phyloP scores from a whole-genome alignment of 2,329 filamentous ascomycete genomes.

The Colletotrichum somersetense region DNA sequence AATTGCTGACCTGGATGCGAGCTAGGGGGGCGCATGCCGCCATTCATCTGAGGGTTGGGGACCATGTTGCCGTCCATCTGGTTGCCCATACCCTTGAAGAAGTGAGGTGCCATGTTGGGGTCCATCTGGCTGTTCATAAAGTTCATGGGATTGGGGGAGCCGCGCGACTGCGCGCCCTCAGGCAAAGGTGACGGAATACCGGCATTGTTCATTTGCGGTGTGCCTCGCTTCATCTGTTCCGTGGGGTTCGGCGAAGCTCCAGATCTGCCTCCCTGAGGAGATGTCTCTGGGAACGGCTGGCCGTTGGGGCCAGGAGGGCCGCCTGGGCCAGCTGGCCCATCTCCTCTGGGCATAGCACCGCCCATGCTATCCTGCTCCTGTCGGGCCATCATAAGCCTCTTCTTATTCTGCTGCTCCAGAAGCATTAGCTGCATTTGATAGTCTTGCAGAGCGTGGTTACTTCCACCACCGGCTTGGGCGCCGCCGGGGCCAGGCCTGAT shows the following conservation, averaged over 20 bases:
- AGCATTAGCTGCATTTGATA: slow-evolving; percentile 93
- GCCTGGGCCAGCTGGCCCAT: slow-evolving; percentile 64
- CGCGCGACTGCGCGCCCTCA: slow-evolving; percentile 75
- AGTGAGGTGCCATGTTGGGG: slow-evolving; percentile 70
- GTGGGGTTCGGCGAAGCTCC: slow-evolving; percentile 82
- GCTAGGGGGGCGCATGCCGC: slow-evolving; percentile 76
- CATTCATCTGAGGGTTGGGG: slow-evolving; percentile 69
- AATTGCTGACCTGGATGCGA: slow-evolving; percentile 73
- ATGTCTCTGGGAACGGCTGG: slow-evolving; percentile 76
- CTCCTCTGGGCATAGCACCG: slow-evolving; percentile 61
- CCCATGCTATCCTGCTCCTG: slow-evolving; percentile 78
- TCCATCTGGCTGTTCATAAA: slow-evolving; percentile 75
- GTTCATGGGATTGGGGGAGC: slow-evolving; percentile 74
- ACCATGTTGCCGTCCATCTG: slow-evolving; percentile 68
- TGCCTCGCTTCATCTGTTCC: slow-evolving; percentile 84
- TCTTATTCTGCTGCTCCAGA: slow-evolving; percentile 89
- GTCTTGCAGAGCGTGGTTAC: slow-evolving; percentile 86
- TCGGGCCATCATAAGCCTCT: slow-evolving; percentile 84
- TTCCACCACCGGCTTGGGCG: slow-evolving; percentile 64
- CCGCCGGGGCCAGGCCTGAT: slow-evolving; percentile 69
- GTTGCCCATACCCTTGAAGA: slow-evolving; percentile 66
- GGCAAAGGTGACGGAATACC: slow-evolving; percentile 79
- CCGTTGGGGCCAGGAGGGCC: slow-evolving; percentile 69
- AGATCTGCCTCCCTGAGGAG: slow-evolving; percentile 75
- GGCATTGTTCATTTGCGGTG: slow-evolving; percentile 77